Percentiles rank a stretch among this genome's conserved stretches.
These are phyloP conservation scores for Boletus sp. DNA, from an alignment of 768 basidiomycete genomes.

Conservation along the genomic window DNA sequence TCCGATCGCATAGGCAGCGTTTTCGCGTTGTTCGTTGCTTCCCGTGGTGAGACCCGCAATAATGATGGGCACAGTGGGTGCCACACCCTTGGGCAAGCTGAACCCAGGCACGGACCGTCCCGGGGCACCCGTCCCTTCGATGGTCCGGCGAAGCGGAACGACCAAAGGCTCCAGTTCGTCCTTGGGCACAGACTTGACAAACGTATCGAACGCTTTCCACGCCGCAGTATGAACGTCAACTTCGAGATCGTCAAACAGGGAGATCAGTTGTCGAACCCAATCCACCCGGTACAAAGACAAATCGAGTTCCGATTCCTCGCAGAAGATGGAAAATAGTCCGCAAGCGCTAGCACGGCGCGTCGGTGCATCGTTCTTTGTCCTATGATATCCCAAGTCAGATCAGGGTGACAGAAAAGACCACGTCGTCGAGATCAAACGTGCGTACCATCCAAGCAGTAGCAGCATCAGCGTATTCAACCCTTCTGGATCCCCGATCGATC, in stretches of 20 bases:
- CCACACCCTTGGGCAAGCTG: conserved; percentile 76
- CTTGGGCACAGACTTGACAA: conserved; percentile 88
- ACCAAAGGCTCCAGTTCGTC: conserved; percentile 91
- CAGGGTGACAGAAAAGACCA: background rate
- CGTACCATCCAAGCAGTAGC: conserved; percentile 83
- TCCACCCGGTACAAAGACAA: conserved; percentile 84
- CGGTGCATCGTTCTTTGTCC: conserved; percentile 76
- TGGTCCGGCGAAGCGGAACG: conserved; percentile 80
- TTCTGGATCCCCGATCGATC: conserved; percentile 79
- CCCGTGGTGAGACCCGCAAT: conserved; percentile 92
- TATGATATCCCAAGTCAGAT: conserved; percentile 26
- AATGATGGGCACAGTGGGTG: conserved; percentile 81
- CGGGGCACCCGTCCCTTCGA: conserved; percentile 80
- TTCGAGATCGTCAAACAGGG: conserved; percentile 74
- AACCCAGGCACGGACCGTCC: conserved; percentile 82
- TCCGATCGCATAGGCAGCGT: conserved; percentile 94
- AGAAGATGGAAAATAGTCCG: conserved; percentile 76
- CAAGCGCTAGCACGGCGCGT: conserved; percentile 75
- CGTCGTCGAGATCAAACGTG: background rate
- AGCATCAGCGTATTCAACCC: conserved; percentile 90
- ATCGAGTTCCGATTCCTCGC: conserved; percentile 79
- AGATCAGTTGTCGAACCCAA: conserved; percentile 89
- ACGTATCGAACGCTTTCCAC: conserved; percentile 76
- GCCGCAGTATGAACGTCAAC: conserved; percentile 78
- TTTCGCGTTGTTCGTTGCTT: conserved; percentile 91